These are phyloP conservation scores for Rhodamnia rubescens DNA, from an alignment of 345 rosid genomes.

Conservation along the genomic window DNA sequence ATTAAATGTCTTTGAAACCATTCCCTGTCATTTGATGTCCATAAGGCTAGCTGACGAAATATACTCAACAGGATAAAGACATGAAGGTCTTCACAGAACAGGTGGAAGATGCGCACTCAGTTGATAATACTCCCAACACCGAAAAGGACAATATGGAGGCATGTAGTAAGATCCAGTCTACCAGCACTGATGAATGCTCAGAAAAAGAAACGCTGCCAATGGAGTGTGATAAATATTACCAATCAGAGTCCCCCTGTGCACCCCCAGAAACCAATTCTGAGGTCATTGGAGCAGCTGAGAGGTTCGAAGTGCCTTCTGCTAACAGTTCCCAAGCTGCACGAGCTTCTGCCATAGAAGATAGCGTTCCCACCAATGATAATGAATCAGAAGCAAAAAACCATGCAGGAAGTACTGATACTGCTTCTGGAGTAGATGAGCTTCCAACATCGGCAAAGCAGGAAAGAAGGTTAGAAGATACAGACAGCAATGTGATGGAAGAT, in stretches of 20 bases:
- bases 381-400: conserved; percentile 9
- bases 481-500: background rate
- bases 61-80: background rate
- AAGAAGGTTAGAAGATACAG: background rate
- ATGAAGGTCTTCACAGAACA: background rate
- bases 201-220: background rate
- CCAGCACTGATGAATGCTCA: background rate
- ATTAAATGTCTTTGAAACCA: background rate
- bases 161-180: background rate
- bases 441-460: background rate
- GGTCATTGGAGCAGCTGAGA: conserved; percentile 5
- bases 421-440: conserved; percentile 4
- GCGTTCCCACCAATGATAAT: background rate
- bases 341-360: conserved; percentile 3
- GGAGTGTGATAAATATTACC: background rate
- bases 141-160: conserved; percentile 4
- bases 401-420: conserved; percentile 2
- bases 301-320: background rate
- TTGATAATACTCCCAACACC: conserved; percentile 1
- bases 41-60: background rate
- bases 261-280: background rate
- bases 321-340: background rate
- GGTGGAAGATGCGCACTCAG: conserved; percentile 6
- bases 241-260: background rate
- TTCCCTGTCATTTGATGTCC: background rate